Conservation (phyloP, 352 stramenopile genomes). For the Phytopythium kandeliae region DNA sequence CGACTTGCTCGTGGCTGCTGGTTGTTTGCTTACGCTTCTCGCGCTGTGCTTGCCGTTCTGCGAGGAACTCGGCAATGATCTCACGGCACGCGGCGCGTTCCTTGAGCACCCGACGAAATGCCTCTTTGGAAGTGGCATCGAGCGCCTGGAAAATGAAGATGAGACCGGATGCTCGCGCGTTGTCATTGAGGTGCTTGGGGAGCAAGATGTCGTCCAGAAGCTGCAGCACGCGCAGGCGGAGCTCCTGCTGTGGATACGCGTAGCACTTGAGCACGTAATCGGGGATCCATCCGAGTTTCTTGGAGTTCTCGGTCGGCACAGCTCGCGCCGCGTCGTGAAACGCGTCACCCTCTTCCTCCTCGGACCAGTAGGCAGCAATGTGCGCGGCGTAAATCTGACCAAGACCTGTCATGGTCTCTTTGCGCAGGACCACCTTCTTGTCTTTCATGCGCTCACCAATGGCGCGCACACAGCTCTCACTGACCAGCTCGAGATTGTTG, state of each 20-base stretch:
- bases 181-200: constrained; percentile 53
- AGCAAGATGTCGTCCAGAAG: constrained; percentile 82
- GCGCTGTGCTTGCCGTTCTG: constrained; percentile 40
- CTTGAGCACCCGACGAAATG: constrained; percentile 55
- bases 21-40: constrained; percentile 10
- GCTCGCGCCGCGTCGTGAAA: constrained; percentile 12
- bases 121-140: constrained; percentile 63
- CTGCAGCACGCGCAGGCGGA: constrained; percentile 78
- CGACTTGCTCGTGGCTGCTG: not conserved
- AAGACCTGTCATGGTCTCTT: constrained; percentile 86
- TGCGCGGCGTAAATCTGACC: constrained; percentile 78
- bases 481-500: constrained; percentile 61
- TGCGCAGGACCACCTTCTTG: constrained; percentile 72
- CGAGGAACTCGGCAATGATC: constrained; percentile 30
- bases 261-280: constrained; percentile 86
- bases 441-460: constrained; percentile 87
- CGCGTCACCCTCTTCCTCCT: constrained; percentile 16
- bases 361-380: constrained; percentile 47
- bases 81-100: constrained; percentile 53
- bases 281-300: constrained; percentile 80
- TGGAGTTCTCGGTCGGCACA: constrained; percentile 28
- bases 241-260: constrained; percentile 77
- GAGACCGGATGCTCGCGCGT: constrained; percentile 51
- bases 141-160: constrained; percentile 68
- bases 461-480: constrained; percentile 55